phyloP scores from a whole-genome alignment of 805 yeast genomes.

The Starmerella bacillaris region DNA sequence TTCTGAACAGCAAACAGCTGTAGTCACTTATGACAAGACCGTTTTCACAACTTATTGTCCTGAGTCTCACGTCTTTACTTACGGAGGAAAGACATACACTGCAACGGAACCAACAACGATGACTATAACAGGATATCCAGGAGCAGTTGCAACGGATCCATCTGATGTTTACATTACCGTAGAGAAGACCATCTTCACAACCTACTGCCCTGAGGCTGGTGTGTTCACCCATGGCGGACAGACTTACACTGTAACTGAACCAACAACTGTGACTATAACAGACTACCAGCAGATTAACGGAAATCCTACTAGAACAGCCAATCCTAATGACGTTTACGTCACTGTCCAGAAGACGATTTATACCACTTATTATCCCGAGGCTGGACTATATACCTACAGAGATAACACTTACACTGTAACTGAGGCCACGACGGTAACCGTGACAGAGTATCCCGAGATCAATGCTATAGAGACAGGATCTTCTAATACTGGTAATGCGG shows the following conservation, averaged over 20 bases:
- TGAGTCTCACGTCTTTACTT: neutral
- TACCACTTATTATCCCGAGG: neutral
- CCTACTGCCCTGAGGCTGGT: too few relatives aligned
- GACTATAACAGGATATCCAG: too few relatives aligned
- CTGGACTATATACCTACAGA: neutral
- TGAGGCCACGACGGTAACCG: neutral
- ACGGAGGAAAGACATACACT: neutral
- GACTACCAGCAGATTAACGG: too few relatives aligned
- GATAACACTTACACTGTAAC: neutral
- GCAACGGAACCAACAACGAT: slow-evolving; percentile 46
- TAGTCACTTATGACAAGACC: neutral
- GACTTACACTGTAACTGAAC: too few relatives aligned
- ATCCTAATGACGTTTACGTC: too few relatives aligned
- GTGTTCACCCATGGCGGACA: too few relatives aligned
- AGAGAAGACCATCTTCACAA: too few relatives aligned
- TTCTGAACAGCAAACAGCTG: slow-evolving; percentile 1
- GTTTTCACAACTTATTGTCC: neutral
- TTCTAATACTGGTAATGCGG: neutral
- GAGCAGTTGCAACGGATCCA: too few relatives aligned
- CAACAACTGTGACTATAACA: too few relatives aligned
- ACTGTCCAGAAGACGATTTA: neutral
- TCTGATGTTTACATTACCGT: too few relatives aligned
- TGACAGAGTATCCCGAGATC: neutral
- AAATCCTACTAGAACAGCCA: too few relatives aligned
- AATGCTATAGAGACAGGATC: neutral